Evolutionary conservation across 2,329 filamentous ascomycete genomes (phyloP).

Genomic region (Clathrospora elynae): DNA sequence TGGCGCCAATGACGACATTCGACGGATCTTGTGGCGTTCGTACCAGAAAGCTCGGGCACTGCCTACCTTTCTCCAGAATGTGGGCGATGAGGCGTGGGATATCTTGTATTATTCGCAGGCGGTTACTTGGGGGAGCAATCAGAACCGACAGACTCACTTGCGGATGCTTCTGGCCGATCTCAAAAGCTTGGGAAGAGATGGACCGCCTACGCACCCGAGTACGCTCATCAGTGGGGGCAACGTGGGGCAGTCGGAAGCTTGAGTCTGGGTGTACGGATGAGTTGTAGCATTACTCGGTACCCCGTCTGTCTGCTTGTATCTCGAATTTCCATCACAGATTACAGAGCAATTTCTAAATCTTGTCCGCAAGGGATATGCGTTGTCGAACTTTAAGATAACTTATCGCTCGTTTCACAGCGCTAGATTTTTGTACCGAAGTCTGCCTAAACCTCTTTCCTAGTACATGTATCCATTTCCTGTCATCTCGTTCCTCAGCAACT

Average conservation of each 20-base stretch:
- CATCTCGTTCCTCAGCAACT: too few species aligned
- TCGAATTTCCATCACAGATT: too few species aligned
- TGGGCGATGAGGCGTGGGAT: conserved; percentile 47
- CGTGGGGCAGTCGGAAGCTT: conserved; percentile 6
- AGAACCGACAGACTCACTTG: conserved; percentile 41
- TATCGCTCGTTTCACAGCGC: too few species aligned
- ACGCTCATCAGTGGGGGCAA: conserved; percentile 16
- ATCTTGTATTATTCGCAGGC: conserved; percentile 48
- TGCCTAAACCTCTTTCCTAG: too few species aligned
- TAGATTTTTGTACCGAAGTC: too few species aligned
- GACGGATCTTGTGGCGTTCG: conserved; percentile 44
- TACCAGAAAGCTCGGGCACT: conserved; percentile 41
- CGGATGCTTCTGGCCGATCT: conserved; percentile 37
- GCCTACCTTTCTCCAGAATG: conserved; percentile 40
- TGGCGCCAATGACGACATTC: conserved; percentile 44
- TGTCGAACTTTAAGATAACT: too few species aligned
- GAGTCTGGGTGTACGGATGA: neutral
- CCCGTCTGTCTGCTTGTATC: too few species aligned
- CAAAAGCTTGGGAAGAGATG: conserved; percentile 37
- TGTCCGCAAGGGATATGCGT: too few species aligned
- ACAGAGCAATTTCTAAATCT: too few species aligned
- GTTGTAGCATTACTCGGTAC: too few species aligned
- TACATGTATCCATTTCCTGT: too few species aligned
- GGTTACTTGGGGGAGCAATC: conserved; percentile 43
- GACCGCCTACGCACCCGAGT: conserved; percentile 44